Conservation (phyloP, 2,329 filamentous ascomycete genomes). For the Annulohypoxylon truncatum region DNA sequence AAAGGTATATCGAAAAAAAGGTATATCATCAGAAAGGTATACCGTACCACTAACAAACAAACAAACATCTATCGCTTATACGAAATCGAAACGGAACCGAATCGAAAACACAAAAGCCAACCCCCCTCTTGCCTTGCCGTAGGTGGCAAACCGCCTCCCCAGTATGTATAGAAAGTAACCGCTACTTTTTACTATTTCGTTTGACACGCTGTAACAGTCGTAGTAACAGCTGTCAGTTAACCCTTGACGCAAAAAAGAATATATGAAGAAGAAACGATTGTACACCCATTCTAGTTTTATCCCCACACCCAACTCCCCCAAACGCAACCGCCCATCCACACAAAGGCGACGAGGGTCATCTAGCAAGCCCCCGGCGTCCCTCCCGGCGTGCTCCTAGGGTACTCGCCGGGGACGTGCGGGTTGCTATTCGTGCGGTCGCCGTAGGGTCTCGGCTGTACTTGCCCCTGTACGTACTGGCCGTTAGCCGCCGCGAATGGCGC, state of each 20-base stretch:
- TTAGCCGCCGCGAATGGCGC: conserved; percentile 35
- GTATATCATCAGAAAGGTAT: not conserved
- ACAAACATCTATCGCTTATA: not conserved
- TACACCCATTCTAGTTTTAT: not conserved
- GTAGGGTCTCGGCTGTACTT: conserved; percentile 16
- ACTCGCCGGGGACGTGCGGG: conserved; percentile 49
- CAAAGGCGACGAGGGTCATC: not conserved
- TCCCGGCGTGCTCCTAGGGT: conserved; percentile 40
- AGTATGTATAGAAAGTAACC: not conserved
- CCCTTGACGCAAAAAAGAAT: not conserved
- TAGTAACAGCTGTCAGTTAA: not conserved
- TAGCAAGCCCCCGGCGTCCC: conserved; percentile 35
- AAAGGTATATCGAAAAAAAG: conserved; percentile 16
- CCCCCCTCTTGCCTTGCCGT: not conserved
- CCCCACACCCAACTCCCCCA: not conserved
- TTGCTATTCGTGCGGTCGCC: conserved; percentile 43
- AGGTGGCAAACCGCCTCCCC: not conserved
- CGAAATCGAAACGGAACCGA: not conserved
- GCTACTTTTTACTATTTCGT: not conserved
- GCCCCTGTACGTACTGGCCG: conserved; percentile 20
- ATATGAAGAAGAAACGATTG: not conserved
- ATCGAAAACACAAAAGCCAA: not conserved
- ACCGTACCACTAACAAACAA: not conserved
- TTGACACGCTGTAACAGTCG: not conserved
- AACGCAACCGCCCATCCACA: not conserved